A percentile compares a stretch with the other conserved stretches of the same genome.
These are phyloP conservation scores for Apiotrichum sp. DNA, from an alignment of 1,284 basidiomycete genomes.

Conservation along the genomic window DNA sequence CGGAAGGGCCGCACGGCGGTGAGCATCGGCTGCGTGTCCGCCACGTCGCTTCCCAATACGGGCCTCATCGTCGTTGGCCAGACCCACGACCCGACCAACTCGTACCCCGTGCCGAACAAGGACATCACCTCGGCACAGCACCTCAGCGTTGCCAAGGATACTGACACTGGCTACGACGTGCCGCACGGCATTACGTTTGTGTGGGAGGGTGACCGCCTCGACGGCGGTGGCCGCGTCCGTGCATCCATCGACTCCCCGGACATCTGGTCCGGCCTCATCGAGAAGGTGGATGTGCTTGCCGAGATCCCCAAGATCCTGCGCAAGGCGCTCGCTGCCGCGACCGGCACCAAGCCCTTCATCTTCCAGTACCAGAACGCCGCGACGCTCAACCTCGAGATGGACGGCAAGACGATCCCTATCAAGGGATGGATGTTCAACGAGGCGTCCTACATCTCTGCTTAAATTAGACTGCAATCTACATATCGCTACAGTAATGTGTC, in stretches of 20 bases:
- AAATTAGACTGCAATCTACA: neutral
- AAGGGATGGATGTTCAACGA: slow-evolving; percentile 77
- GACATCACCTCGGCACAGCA: slow-evolving; percentile 69
- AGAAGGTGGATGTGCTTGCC: slow-evolving; percentile 93
- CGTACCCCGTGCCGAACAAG: slow-evolving; percentile 40
- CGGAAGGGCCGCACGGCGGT: slow-evolving; percentile 69
- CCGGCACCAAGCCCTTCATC: slow-evolving; percentile 52
- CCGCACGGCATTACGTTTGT: slow-evolving; percentile 67
- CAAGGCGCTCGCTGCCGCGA: slow-evolving; percentile 50
- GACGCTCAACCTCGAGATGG: slow-evolving; percentile 61
- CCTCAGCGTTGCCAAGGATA: slow-evolving; percentile 55
- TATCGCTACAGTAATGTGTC: neutral
- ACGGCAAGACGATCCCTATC: slow-evolving; percentile 48
- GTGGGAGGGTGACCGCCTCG: slow-evolving; percentile 68
- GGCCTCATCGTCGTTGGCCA: slow-evolving; percentile 50
- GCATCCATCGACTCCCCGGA: slow-evolving; percentile 57
- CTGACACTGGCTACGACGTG: slow-evolving; percentile 74
- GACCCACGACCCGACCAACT: slow-evolving; percentile 62
- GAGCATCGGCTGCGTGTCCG: slow-evolving; percentile 63
- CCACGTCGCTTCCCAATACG: slow-evolving; percentile 13
- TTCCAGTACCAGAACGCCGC: slow-evolving; percentile 74
- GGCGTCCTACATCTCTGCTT: slow-evolving; percentile 74
- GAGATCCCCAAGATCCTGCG: slow-evolving; percentile 81
- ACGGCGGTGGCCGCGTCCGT: slow-evolving; percentile 48
- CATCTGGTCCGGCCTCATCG: slow-evolving; percentile 64